Conservation (phyloP, 768 basidiomycete genomes). For the Pulveroboletus sp. region DNA sequence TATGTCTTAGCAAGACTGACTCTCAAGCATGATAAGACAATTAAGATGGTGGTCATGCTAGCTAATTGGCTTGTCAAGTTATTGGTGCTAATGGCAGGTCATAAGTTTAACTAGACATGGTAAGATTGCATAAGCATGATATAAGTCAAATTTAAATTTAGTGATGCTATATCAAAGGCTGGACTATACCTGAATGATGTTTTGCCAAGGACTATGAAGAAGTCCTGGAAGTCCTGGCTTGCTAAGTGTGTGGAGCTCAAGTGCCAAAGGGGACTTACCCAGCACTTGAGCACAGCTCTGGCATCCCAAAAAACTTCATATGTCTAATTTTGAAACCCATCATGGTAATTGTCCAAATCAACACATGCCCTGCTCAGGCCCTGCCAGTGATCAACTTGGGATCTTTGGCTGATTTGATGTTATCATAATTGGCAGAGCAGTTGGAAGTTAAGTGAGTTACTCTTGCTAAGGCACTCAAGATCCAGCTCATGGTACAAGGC, state of each 20-base stretch:
- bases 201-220: too few relatives aligned
- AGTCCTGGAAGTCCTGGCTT: too few relatives aligned
- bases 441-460: slow-evolving; percentile 5
- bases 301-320: accelerated
- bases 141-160: too few relatives aligned
- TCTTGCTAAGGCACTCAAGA: slow-evolving; percentile 22
- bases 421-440: slow-evolving; percentile 25
- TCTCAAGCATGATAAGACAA: too few relatives aligned
- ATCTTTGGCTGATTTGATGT: slow-evolving; percentile 32
- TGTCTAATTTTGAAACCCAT: slow-evolving; percentile 5
- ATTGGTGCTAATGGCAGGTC: too few relatives aligned
- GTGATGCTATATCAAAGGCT: too few relatives aligned
- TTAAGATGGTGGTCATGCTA: too few relatives aligned
- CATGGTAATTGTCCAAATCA: slow-evolving; percentile 9
- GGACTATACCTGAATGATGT: too few relatives aligned
- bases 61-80: too few relatives aligned
- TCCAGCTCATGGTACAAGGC: slow-evolving; percentile 31
- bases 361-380: slow-evolving; percentile 13
- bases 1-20: too few relatives aligned
- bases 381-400: slow-evolving; percentile 28
- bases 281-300: not conserved
- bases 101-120: too few relatives aligned
- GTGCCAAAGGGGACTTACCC: not conserved
- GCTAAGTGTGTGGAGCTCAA: not conserved
- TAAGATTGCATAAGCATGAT: too few relatives aligned